These are phyloP conservation scores for Fraxinus dipetala DNA, from an alignment of 305 asterid genomes.

Conservation along the genomic window DNA sequence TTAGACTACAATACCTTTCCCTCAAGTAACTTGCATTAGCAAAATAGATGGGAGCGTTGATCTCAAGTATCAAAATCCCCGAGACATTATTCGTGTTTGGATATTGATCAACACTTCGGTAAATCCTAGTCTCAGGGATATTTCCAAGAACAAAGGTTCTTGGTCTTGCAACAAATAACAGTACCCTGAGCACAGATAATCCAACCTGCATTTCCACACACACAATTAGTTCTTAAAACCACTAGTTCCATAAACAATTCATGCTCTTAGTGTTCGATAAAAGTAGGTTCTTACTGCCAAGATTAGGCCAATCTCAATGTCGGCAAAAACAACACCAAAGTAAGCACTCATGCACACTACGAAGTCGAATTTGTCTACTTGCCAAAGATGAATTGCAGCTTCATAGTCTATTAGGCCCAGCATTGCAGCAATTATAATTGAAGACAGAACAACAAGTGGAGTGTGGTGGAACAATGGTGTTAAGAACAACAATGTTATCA, in stretches of 20 bases:
- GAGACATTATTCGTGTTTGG: conserved; percentile 55
- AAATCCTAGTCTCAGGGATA: conserved; percentile 67
- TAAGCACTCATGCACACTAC: conserved; percentile 77
- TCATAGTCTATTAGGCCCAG: conserved; percentile 88
- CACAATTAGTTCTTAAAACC: not conserved
- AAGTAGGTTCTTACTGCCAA: conserved; percentile 57
- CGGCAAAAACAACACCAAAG: conserved; percentile 73
- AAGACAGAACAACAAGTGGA: conserved; percentile 76
- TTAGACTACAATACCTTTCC: conserved; percentile 54
- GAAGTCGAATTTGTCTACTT: conserved; percentile 85
- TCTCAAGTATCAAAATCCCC: conserved; percentile 73
- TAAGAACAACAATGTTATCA: conserved; percentile 64
- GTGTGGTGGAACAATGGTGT: conserved; percentile 89
- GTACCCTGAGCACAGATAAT: conserved; percentile 62
- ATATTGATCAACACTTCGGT: conserved; percentile 77
- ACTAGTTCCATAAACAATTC: not conserved
- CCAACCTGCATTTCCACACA: conserved; percentile 46
- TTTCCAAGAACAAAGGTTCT: conserved; percentile 75
- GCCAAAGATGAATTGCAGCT: conserved; percentile 86
- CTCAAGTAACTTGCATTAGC: conserved; percentile 84
- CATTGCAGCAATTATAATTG: conserved; percentile 89
- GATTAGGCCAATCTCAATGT: conserved; percentile 68
- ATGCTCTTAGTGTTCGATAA: not conserved
- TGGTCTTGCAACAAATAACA: conserved; percentile 85
- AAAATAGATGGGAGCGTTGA: conserved; percentile 83